Evolutionary conservation across 352 stramenopile genomes (phyloP).

Genomic region (Globisporangium lucens): DNA sequence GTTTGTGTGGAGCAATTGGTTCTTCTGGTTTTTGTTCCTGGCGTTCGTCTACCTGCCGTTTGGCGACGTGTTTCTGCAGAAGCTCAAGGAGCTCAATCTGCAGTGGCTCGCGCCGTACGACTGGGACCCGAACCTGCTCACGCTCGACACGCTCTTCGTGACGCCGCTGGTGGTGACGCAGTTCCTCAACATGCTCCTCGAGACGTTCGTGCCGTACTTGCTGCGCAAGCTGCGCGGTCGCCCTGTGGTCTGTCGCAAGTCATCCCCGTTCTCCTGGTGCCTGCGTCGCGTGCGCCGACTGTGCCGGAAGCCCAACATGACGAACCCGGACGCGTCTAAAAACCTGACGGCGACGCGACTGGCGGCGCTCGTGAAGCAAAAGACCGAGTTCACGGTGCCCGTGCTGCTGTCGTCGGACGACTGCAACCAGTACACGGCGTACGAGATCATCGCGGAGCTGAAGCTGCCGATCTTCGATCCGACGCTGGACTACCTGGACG

Average conservation of each 20-base stretch:
- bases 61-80: conserved; percentile 57
- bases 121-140: conserved; percentile 69
- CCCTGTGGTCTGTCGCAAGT: conserved; percentile 61
- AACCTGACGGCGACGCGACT: conserved; percentile 68
- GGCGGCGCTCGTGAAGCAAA: conserved; percentile 60
- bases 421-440: conserved; percentile 83
- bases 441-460: conserved; percentile 81
- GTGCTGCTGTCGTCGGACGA: conserved; percentile 76
- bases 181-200: conserved; percentile 86
- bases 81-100: conserved; percentile 50
- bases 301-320: conserved; percentile 21
- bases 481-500: conserved; percentile 85
- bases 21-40: conserved; percentile 90
- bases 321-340: conserved; percentile 20
- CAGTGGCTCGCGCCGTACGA: conserved; percentile 62
- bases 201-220: conserved; percentile 84
- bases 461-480: conserved; percentile 83
- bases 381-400: conserved; percentile 62
- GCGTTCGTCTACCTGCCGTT: conserved; percentile 90
- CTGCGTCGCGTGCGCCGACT: conserved; percentile 34
- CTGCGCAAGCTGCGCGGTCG: conserved; percentile 74
- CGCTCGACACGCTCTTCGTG: conserved; percentile 86
- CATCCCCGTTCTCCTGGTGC: conserved; percentile 59
- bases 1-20: conserved; percentile 91
- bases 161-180: conserved; percentile 86